Evolutionary conservation across 225 moss, liverwort and hornwort species (phyloP).

Genomic region (Neckera pumila): DNA sequence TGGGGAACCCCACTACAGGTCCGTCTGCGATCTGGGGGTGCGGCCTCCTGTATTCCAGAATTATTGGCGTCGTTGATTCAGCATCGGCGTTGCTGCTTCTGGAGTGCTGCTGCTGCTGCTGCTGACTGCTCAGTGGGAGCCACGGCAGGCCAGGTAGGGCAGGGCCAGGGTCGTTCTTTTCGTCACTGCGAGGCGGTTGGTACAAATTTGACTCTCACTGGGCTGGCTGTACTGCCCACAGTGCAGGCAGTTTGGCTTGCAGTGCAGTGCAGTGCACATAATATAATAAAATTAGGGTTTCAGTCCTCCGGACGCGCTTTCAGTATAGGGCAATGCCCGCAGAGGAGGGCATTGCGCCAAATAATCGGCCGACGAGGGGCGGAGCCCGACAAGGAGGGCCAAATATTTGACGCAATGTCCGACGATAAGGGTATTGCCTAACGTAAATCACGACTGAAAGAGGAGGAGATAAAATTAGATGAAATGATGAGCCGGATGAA

Average conservation of each 20-base stretch:
- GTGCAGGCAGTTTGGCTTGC: background rate
- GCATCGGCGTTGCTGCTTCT: constrained; percentile 1
- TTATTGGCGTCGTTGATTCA: constrained; percentile 8
- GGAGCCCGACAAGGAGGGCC: too few species aligned
- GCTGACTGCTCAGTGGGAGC: background rate
- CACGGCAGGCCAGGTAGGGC: too few species aligned
- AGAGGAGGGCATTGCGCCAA: too few species aligned
- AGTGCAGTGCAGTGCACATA: background rate
- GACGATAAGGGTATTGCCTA: too few species aligned
- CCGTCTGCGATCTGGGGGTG: too few species aligned
- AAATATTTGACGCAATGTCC: too few species aligned
- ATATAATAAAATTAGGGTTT: background rate
- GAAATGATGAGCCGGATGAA: too few species aligned
- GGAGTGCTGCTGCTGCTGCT: background rate
- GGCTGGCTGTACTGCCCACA: background rate
- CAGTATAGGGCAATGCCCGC: too few species aligned
- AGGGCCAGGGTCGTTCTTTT: background rate
- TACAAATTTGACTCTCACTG: background rate
- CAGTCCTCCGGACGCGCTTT: background rate
- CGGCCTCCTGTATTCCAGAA: background rate
- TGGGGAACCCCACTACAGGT: background rate
- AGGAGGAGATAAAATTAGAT: too few species aligned
- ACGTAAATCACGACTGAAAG: too few species aligned
- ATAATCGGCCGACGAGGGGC: too few species aligned
- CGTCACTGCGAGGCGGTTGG: background rate